Evolutionary conservation across 106 monocot species (phyloP).

Genomic region (Apostasia shenzhenica): DNA sequence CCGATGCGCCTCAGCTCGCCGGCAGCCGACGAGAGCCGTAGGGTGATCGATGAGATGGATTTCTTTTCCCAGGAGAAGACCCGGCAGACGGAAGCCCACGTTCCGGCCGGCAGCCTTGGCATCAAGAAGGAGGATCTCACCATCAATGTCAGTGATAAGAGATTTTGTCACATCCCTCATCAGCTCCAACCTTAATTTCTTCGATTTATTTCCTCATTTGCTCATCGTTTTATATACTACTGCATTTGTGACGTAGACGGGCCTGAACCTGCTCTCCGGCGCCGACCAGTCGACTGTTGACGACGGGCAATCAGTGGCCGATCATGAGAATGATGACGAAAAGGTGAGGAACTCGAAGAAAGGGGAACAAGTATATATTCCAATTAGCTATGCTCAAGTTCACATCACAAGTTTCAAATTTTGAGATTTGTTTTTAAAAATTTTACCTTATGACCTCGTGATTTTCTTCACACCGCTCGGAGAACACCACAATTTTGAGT

Average conservation of each 20-base stretch:
- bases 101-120: background rate
- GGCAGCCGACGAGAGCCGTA: background rate
- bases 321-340: conserved; percentile 20
- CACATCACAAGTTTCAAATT: no score
- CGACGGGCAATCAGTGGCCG: conserved; percentile 14
- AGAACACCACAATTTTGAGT: no score
- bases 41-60: conserved; percentile 36
- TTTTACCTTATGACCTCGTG: no score
- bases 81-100: background rate
- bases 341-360: background rate
- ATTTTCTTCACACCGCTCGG: no score
- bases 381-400: no score
- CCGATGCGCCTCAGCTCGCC: conserved; percentile 1
- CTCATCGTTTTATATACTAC: no score
- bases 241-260: conserved; percentile 14
- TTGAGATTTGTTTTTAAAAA: no score
- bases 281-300: conserved; percentile 34
- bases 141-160: conserved; percentile 18
- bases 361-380: no score
- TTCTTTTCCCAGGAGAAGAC: conserved; percentile 43
- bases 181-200: no score
- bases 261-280: conserved; percentile 25
- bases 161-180: background rate
- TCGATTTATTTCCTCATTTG: no score
- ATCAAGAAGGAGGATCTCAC: conserved; percentile 21